Percentiles rank a stretch among this genome's conserved stretches.
Evolutionary conservation across 345 rosid genomes (phyloP).

Genomic region (Sonneratia alba): DNA sequence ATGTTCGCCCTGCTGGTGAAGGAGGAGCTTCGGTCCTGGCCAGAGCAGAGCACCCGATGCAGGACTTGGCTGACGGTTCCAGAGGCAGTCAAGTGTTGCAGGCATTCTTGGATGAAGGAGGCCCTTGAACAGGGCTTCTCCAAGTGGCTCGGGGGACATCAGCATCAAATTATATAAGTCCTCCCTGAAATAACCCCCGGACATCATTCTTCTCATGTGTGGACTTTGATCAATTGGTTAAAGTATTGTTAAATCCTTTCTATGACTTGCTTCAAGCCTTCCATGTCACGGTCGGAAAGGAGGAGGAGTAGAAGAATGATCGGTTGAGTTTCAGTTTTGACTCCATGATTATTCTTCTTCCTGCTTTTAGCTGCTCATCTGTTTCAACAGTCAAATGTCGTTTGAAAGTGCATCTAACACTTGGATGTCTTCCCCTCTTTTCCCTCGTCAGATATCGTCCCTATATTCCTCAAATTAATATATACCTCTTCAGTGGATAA

Average conservation of each 20-base stretch:
- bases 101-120: constrained; percentile 39
- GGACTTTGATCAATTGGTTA: too few relatives aligned
- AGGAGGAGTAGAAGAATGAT: background rate
- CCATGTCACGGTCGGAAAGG: background rate
- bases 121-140: constrained; percentile 28
- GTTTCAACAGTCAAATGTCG: background rate
- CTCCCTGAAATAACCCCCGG: background rate
- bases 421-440: background rate
- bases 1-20: constrained; percentile 35
- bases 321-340: background rate
- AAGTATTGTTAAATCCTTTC: background rate
- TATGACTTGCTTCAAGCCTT: background rate
- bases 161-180: background rate
- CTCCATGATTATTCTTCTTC: too few relatives aligned
- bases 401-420: background rate
- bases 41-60: constrained; percentile 29
- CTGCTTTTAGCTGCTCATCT: too few relatives aligned
- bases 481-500: too few relatives aligned
- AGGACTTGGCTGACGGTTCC: constrained; percentile 35
- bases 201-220: background rate
- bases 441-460: background rate
- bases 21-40: constrained; percentile 45
- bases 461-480: too few relatives aligned
- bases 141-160: constrained; percentile 18
- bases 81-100: constrained; percentile 31